Evolutionary conservation across 805 yeast genomes (phyloP).

Genomic region (Nakazawaea wickerhamii): DNA sequence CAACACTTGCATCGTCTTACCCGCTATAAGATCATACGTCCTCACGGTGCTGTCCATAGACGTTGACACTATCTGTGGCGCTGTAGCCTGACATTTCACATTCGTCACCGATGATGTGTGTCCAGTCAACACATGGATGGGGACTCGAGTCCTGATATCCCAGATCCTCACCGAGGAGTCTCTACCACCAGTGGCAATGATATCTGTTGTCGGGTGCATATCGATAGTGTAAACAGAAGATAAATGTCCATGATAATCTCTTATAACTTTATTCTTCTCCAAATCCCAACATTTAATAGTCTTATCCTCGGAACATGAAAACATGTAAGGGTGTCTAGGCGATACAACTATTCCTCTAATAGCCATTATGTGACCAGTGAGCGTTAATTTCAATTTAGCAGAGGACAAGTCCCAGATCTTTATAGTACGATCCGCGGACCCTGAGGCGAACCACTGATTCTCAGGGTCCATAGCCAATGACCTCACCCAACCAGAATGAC

Average conservation of each 20-base stretch:
- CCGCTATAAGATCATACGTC: constrained; percentile 88
- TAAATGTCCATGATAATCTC: constrained; percentile 92
- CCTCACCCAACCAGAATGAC: constrained; percentile 92
- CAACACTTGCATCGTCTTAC: constrained; percentile 60
- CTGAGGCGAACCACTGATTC: constrained; percentile 88
- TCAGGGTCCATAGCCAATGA: constrained; percentile 80
- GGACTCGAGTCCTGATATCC: constrained; percentile 81
- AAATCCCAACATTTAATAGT: constrained; percentile 94
- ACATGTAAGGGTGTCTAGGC: constrained; percentile 76
- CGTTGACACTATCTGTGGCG: constrained; percentile 81
- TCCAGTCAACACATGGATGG: constrained; percentile 75
- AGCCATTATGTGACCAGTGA: constrained; percentile 89
- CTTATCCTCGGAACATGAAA: constrained; percentile 91
- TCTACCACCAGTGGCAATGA: constrained; percentile 82
- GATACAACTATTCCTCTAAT: constrained; percentile 76
- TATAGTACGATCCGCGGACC: constrained; percentile 82
- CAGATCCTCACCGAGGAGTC: constrained; percentile 85
- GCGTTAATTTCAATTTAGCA: constrained; percentile 62
- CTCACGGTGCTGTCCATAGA: constrained; percentile 82
- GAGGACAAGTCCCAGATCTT: constrained; percentile 87
- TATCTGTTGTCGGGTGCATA: constrained; percentile 81
- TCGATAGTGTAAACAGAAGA: constrained; percentile 84
- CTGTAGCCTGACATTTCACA: constrained; percentile 60
- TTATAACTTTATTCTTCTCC: constrained; percentile 71
- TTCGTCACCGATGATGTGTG: constrained; percentile 73